phyloP scores from a whole-genome alignment of 176 grass and related monocot genomes.

The Phoenix roebelenii region DNA sequence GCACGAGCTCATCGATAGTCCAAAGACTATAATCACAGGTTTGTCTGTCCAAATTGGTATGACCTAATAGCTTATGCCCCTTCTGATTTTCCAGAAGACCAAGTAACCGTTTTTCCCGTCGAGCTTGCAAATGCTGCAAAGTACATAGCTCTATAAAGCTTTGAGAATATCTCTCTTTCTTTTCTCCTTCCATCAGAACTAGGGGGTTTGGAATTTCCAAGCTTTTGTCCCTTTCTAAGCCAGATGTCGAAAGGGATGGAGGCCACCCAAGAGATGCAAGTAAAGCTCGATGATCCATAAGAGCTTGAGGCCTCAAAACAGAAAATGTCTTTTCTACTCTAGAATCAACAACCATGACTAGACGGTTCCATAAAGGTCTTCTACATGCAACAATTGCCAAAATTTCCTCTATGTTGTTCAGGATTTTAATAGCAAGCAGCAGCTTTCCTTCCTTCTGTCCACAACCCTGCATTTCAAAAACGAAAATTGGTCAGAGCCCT shows the following conservation, averaged over 20 bases:
- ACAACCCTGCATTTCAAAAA: slow-evolving; percentile 37
- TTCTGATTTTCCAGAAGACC: not conserved
- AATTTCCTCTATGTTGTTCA: slow-evolving; percentile 64
- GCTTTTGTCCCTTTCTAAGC: slow-evolving; percentile 35
- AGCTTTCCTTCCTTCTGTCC: slow-evolving; percentile 57
- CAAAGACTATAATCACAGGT: slow-evolving; percentile 46
- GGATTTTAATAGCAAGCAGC: slow-evolving; percentile 41
- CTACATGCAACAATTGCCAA: slow-evolving; percentile 34
- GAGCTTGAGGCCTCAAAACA: slow-evolving; percentile 74
- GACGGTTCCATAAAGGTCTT: slow-evolving; percentile 59
- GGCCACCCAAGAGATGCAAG: slow-evolving; percentile 81
- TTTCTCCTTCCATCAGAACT: slow-evolving; percentile 60
- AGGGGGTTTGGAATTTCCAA: slow-evolving; percentile 63
- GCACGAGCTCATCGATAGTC: slow-evolving; percentile 79
- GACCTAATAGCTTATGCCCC: slow-evolving; percentile 9
- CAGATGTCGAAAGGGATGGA: slow-evolving; percentile 54
- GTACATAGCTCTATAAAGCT: slow-evolving; percentile 75
- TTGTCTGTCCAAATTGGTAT: slow-evolving; percentile 31
- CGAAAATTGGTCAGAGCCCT: not conserved
- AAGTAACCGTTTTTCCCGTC: slow-evolving; percentile 34
- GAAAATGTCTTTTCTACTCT: slow-evolving; percentile 77
- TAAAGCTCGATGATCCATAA: slow-evolving; percentile 69
- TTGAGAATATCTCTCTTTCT: slow-evolving; percentile 59
- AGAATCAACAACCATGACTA: slow-evolving; percentile 72
- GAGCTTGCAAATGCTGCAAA: slow-evolving; percentile 66